Evolutionary conservation across 805 yeast species (phyloP).

Genomic region (Tanozyma kutaoensis): DNA sequence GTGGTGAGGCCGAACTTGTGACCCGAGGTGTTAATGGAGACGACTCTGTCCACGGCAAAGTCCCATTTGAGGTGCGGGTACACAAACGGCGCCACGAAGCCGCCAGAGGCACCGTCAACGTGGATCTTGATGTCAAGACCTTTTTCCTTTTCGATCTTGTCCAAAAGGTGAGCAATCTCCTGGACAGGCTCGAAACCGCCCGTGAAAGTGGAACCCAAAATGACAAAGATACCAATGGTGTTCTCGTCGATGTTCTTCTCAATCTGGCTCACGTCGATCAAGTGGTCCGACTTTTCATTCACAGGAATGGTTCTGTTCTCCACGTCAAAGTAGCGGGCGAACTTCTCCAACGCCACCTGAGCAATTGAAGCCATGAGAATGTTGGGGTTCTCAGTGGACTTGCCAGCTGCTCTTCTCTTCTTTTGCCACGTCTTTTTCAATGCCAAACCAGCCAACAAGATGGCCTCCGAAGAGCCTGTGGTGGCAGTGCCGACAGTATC

Average conservation of each 20-base stretch:
- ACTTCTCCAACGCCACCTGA: slow-evolving; percentile 89
- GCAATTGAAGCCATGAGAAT: slow-evolving; percentile 87
- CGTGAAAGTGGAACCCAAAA: slow-evolving; percentile 84
- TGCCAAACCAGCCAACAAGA: slow-evolving; percentile 87
- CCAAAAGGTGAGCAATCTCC: slow-evolving; percentile 48
- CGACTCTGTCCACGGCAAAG: slow-evolving; percentile 63
- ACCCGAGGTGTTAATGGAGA: slow-evolving; percentile 80
- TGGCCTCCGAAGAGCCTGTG: slow-evolving; percentile 90
- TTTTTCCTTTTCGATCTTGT: slow-evolving; percentile 50
- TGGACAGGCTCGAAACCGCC: slow-evolving; percentile 81
- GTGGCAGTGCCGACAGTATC: slow-evolving; percentile 74
- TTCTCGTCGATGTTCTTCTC: slow-evolving; percentile 69
- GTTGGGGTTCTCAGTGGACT: slow-evolving; percentile 55
- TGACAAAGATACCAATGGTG: slow-evolving; percentile 83
- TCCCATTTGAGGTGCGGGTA: slow-evolving; percentile 78
- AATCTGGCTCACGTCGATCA: slow-evolving; percentile 49
- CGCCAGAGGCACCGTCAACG: slow-evolving; percentile 92
- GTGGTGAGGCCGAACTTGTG: slow-evolving; percentile 87
- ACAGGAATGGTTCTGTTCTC: slow-evolving; percentile 70
- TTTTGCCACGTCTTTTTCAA: slow-evolving; percentile 85
- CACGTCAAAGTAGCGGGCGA: slow-evolving; percentile 88
- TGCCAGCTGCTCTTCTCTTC: slow-evolving; percentile 44
- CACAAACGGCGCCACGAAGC: slow-evolving; percentile 73
- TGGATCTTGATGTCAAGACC: slow-evolving; percentile 71
- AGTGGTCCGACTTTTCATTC: slow-evolving; percentile 42